Conservation (phyloP, 208 protist species). For the Leishmania aethiopica region DNA sequence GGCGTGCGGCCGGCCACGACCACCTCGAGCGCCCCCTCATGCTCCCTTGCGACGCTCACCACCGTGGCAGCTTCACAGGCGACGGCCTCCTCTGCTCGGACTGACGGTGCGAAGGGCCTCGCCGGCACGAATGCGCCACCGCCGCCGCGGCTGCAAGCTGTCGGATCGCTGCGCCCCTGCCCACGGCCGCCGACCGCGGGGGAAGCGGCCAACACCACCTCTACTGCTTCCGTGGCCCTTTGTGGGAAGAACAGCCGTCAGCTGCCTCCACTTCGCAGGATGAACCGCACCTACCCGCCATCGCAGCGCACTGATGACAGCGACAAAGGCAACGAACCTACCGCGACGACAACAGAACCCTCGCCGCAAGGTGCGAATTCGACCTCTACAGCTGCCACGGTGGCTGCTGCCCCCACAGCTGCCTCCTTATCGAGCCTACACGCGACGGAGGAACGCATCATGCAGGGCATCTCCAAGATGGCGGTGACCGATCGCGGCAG, state of each 20-base stretch:
- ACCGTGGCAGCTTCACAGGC: background rate
- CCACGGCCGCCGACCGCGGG: background rate
- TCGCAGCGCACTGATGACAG: background rate
- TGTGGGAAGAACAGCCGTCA: background rate
- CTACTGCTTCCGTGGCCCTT: background rate
- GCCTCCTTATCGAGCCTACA: slow-evolving; percentile 7
- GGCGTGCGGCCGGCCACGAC: slow-evolving; percentile 11
- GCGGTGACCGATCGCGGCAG: background rate
- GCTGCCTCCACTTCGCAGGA: slow-evolving; percentile 1
- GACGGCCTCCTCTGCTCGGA: background rate
- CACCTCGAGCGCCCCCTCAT: background rate
- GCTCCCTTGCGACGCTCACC: background rate
- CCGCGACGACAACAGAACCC: background rate
- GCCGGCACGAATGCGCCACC: background rate
- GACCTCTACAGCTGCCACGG: background rate
- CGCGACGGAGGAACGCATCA: slow-evolving; percentile 30
- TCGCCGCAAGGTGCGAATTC: background rate
- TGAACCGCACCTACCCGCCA: background rate
- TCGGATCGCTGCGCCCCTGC: background rate
- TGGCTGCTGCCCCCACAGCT: background rate
- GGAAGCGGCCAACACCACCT: background rate
- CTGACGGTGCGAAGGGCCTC: background rate
- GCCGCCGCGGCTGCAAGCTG: slow-evolving; percentile 2
- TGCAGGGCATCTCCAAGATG: slow-evolving; percentile 23
- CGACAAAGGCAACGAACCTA: background rate